These are phyloP conservation scores for Arctium minus DNA, from an alignment of 129 eudicot genomes.

Conservation along the genomic window DNA sequence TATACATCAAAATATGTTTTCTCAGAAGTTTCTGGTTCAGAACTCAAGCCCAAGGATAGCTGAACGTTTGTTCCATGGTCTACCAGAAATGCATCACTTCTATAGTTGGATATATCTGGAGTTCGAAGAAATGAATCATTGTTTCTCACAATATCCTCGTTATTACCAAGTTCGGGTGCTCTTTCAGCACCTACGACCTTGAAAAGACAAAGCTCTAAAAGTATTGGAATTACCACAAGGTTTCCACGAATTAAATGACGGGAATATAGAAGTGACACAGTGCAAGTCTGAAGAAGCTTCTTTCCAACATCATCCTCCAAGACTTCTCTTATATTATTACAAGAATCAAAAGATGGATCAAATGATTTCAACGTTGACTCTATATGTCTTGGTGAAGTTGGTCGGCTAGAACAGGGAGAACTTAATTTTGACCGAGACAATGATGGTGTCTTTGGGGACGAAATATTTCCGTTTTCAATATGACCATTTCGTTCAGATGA, in stretches of 20 bases:
- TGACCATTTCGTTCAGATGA: conserved; percentile 13
- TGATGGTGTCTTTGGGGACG: conserved; percentile 79
- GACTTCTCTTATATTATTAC: conserved; percentile 47
- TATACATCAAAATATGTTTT: conserved; percentile 28
- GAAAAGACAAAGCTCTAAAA: conserved; percentile 56
- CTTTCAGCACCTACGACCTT: conserved; percentile 57
- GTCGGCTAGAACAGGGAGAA: conserved; percentile 47
- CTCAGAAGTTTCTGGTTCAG: conserved; percentile 12
- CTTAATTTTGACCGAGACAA: conserved; percentile 36
- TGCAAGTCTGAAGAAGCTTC: conserved; percentile 71
- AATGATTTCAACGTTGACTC: conserved; percentile 29
- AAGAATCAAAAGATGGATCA: conserved; percentile 20
- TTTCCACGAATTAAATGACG: conserved; percentile 65
- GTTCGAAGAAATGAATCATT: conserved; percentile 20
- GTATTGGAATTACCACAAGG: conserved; percentile 63
- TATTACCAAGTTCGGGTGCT: conserved; percentile 22
- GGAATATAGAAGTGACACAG: conserved; percentile 51
- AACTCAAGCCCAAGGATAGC: conserved; percentile 28
- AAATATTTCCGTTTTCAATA: conserved; percentile 36
- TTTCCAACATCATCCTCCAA: conserved; percentile 54
- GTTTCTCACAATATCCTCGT: conserved; percentile 16
- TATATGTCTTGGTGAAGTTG: conserved; percentile 33
- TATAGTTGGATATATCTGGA: conserved; percentile 19
- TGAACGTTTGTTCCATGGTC: conserved; percentile 59
- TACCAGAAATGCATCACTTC: conserved; percentile 39